A percentile compares a stretch with the other conserved stretches of the same genome.
Conservation (phyloP, 2,329 filamentous ascomycete genomes). For the Trichoderma sp. region DNA sequence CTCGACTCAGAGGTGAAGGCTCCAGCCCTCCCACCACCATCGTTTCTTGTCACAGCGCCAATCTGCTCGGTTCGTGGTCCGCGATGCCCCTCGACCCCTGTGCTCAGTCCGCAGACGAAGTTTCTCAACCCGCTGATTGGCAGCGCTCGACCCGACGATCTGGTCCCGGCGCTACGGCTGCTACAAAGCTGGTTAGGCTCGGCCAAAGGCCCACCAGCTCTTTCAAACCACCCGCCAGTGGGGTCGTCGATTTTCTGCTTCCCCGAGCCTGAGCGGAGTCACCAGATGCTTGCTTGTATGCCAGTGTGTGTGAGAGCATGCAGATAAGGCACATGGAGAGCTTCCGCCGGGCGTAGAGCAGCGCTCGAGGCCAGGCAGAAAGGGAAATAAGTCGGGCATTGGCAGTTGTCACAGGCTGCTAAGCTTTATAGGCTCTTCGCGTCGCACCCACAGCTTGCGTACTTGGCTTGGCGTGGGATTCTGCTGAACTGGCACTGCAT, state of each 20-base stretch:
- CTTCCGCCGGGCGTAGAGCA: not conserved
- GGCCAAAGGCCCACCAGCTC: constrained; percentile 32
- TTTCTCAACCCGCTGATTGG: constrained; percentile 29
- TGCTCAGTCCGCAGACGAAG: not conserved
- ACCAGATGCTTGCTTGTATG: not conserved
- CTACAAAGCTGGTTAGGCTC: constrained; percentile 37
- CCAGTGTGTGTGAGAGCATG: not conserved
- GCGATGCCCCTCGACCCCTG: constrained; percentile 24
- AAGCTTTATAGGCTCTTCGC: constrained; percentile 1
- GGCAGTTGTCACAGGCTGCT: not conserved
- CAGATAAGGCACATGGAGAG: not conserved
- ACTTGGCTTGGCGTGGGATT: not conserved
- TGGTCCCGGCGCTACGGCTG: constrained; percentile 41
- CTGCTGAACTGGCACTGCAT: not conserved
- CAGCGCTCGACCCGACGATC: constrained; percentile 37
- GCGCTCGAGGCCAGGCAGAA: not conserved
- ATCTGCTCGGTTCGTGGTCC: constrained; percentile 27
- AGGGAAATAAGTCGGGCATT: constrained; percentile 18
- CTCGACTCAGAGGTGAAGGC: not conserved
- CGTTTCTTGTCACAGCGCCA: constrained; percentile 22
- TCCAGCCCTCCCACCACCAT: not conserved
- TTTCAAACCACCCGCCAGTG: constrained; percentile 18
- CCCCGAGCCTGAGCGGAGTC: constrained; percentile 5
- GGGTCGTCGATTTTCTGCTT: constrained; percentile 20
- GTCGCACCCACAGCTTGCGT: not conserved